These are phyloP conservation scores for Debaryomyces hansenii DNA, from an alignment of 805 yeast genomes.

Conservation along the genomic window DNA sequence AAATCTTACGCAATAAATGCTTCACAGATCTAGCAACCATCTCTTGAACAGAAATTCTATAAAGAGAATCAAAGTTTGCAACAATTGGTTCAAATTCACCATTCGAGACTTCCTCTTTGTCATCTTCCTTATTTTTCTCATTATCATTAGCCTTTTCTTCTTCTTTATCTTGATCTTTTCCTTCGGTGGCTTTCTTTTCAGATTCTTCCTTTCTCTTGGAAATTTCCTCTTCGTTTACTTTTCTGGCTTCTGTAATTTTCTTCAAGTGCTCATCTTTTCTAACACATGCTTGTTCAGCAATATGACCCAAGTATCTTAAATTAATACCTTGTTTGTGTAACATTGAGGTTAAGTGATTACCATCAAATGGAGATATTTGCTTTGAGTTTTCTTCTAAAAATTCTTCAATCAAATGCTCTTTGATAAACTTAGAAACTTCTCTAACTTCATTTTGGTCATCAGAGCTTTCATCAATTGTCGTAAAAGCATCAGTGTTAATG, in stretches of 20 bases:
- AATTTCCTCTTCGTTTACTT: constrained; percentile 23
- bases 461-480: constrained; percentile 38
- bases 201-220: constrained; percentile 27
- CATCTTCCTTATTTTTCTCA: constrained; percentile 23
- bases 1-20: constrained; percentile 59
- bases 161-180: constrained; percentile 32
- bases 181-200: constrained; percentile 19
- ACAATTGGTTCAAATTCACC: constrained; percentile 43
- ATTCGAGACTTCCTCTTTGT: constrained; percentile 25
- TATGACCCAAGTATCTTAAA: constrained; percentile 77
- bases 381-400: constrained; percentile 56
- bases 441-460: constrained; percentile 67
- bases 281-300: constrained; percentile 41
- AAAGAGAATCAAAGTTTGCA: constrained; percentile 49
- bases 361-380: constrained; percentile 75
- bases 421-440: constrained; percentile 65
- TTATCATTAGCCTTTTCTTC: constrained; percentile 25
- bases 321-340: constrained; percentile 86
- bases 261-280: constrained; percentile 18
- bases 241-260: constrained; percentile 18
- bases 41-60: constrained; percentile 55
- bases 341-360: constrained; percentile 63
- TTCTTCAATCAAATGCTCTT: constrained; percentile 58
- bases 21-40: constrained; percentile 79
- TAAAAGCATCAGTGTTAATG: constrained; percentile 79